phyloP scores from a whole-genome alignment of 495 filamentous ascomycete species.

The Jackrogersella multiformis region DNA sequence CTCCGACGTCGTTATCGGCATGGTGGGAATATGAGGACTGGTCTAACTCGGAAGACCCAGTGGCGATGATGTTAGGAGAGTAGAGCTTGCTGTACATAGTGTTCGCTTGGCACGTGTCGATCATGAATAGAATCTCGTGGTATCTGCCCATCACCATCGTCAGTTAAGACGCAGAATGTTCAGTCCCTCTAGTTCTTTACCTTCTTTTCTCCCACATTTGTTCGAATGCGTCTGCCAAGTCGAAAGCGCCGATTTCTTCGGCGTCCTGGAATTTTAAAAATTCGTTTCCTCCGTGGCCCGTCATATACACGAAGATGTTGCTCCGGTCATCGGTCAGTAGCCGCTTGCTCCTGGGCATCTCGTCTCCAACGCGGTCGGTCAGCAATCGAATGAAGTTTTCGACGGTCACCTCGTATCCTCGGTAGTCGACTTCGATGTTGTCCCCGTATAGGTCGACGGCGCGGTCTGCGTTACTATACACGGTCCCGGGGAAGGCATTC shows the following conservation, averaged over 20 bases:
- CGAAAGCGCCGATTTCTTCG: conserved; percentile 96
- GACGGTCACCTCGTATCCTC: conserved; percentile 97
- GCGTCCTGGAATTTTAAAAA: conserved; percentile 98
- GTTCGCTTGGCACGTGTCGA: conserved; percentile 98
- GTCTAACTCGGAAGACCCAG: conserved; percentile 90
- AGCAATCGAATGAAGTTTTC: conserved; percentile 97
- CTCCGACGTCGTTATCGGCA: conserved; percentile 96
- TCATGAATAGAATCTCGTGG: conserved; percentile 98
- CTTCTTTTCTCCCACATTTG: conserved; percentile 99
- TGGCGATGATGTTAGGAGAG: conserved; percentile 95
- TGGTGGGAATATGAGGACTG: conserved; percentile 96
- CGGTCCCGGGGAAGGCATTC: conserved; percentile 95
- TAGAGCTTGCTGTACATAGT: conserved; percentile 99
- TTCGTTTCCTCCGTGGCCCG: conserved; percentile 97
- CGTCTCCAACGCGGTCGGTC: conserved; percentile 90
- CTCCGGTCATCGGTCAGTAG: conserved; percentile 91
- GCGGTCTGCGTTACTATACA: conserved; percentile 97
- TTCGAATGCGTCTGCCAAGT: conserved; percentile 96
- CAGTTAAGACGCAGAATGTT: conserved; percentile 16
- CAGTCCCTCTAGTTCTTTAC: conserved; percentile 48
- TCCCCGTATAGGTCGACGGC: conserved; percentile 96
- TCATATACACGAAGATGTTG: conserved; percentile 99
- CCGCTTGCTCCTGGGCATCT: conserved; percentile 92
- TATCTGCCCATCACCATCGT: conserved; percentile 58
- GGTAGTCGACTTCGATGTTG: conserved; percentile 98